Percentiles rank a stretch among this genome's conserved stretches.
Conservation (phyloP, 202 grass and related monocot genomes). For the Carex sylvatica region DNA sequence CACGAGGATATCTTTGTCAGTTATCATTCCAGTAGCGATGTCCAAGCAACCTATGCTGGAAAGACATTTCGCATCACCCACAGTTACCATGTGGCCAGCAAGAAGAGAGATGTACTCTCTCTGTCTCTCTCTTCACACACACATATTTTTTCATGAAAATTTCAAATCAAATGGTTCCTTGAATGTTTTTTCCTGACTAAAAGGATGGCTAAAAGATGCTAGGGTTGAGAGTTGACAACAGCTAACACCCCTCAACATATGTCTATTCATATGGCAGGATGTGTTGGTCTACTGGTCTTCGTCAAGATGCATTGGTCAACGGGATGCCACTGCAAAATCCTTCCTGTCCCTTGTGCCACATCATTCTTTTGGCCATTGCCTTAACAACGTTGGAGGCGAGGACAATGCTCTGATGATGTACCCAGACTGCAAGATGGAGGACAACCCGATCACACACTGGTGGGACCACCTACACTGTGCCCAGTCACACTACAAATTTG, state of each 20-base stretch:
- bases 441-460: slow-evolving; percentile 39
- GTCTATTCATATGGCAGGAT: slow-evolving; percentile 24
- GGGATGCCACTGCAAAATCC: slow-evolving; percentile 32
- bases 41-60: slow-evolving; percentile 59
- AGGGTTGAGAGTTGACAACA: not conserved
- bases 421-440: slow-evolving; percentile 32
- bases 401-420: slow-evolving; percentile 33
- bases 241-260: not conserved
- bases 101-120: slow-evolving; percentile 22
- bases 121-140: not conserved
- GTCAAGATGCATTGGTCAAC: slow-evolving; percentile 32
- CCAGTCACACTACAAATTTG: slow-evolving; percentile 52
- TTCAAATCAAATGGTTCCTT: not conserved
- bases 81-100: slow-evolving; percentile 17
- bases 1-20: slow-evolving; percentile 50
- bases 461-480: slow-evolving; percentile 45
- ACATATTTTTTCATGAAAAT: not conserved
- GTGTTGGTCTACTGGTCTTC: slow-evolving; percentile 47
- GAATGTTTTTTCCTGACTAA: not conserved
- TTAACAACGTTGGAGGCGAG: slow-evolving; percentile 39
- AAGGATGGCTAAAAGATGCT: not conserved
- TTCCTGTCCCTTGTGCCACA: slow-evolving; percentile 31
- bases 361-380: slow-evolving; percentile 49
- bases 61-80: slow-evolving; percentile 43
- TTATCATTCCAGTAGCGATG: slow-evolving; percentile 47